A percentile compares a stretch with the other conserved stretches of the same genome.
phyloP scores from a whole-genome alignment of 345 rosid genomes.

The Passiflora organensis region DNA sequence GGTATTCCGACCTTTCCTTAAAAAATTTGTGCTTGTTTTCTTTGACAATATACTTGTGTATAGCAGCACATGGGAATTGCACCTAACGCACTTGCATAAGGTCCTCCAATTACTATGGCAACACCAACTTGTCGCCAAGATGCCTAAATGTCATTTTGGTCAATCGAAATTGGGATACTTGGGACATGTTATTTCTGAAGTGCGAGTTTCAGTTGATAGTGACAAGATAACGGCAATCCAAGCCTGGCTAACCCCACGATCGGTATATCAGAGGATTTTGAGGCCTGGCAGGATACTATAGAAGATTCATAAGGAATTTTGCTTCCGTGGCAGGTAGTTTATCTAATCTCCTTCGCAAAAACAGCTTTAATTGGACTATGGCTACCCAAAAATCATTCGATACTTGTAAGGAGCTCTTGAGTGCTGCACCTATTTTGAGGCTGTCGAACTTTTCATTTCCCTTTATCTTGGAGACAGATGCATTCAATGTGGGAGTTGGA shows the following conservation, averaged over 20 bases:
- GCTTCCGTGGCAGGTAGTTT: background rate
- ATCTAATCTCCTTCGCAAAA: background rate
- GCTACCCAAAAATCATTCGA: background rate
- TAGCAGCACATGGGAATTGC: too few species aligned
- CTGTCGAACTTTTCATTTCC: background rate
- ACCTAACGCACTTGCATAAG: too few species aligned
- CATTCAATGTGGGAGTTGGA: too few species aligned
- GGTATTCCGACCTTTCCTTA: too few species aligned
- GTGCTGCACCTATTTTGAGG: background rate
- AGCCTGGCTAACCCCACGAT: background rate
- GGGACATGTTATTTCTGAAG: conserved; percentile 6
- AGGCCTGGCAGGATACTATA: background rate
- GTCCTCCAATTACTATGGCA: too few species aligned
- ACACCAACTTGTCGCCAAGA: background rate
- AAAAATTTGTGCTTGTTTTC: too few species aligned
- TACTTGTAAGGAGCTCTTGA: background rate
- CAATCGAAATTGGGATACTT: conserved; percentile 1
- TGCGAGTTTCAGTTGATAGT: background rate
- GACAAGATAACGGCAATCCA: background rate
- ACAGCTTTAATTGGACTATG: background rate
- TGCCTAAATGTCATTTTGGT: background rate
- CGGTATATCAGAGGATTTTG: background rate
- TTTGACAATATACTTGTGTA: too few species aligned
- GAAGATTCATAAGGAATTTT: background rate
- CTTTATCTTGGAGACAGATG: background rate